Percentiles rank a stretch among this genome's conserved stretches.
Conservation (phyloP, 208 protist genomes). For the Lotmaria passim region DNA sequence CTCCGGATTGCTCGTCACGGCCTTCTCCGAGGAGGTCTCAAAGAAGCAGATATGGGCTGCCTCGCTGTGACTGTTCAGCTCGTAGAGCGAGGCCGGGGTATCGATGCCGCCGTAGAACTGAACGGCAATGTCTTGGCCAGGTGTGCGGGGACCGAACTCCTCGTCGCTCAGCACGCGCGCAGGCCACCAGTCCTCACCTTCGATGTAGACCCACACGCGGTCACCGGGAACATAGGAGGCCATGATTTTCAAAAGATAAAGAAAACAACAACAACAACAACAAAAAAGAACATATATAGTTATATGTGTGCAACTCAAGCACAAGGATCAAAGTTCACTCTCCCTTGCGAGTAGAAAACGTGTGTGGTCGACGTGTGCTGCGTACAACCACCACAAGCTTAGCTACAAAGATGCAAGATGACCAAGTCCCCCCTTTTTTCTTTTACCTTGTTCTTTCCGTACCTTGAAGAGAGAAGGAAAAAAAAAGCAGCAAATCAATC, state of each 20-base stretch:
- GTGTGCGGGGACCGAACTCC: conserved; percentile 35
- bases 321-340: too few species aligned
- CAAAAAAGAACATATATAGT: conserved; percentile 4
- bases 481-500: too few species aligned
- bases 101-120: conserved; percentile 70
- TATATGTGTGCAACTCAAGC: too few species aligned
- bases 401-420: too few species aligned
- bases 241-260: conserved; percentile 20
- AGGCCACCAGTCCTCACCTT: conserved; percentile 86
- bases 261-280: neutral
- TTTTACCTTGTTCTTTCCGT: too few species aligned
- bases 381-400: too few species aligned
- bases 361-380: too few species aligned
- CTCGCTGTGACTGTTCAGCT: conserved; percentile 52
- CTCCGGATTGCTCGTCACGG: conserved; percentile 71
- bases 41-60: conserved; percentile 72
- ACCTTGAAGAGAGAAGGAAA: too few species aligned
- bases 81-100: conserved; percentile 49
- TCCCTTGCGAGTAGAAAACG: too few species aligned
- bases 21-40: conserved; percentile 87
- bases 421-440: too few species aligned
- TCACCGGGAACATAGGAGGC: conserved; percentile 59
- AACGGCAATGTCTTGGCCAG: conserved; percentile 58
- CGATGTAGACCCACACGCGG: conserved; percentile 85
- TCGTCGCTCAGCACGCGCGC: conserved; percentile 68